Evolutionary conservation across 2,329 filamentous ascomycete species (phyloP), one percentile per base, ranked within the genome.

Genomic region (Hymenoscyphus scutula): DNA sequence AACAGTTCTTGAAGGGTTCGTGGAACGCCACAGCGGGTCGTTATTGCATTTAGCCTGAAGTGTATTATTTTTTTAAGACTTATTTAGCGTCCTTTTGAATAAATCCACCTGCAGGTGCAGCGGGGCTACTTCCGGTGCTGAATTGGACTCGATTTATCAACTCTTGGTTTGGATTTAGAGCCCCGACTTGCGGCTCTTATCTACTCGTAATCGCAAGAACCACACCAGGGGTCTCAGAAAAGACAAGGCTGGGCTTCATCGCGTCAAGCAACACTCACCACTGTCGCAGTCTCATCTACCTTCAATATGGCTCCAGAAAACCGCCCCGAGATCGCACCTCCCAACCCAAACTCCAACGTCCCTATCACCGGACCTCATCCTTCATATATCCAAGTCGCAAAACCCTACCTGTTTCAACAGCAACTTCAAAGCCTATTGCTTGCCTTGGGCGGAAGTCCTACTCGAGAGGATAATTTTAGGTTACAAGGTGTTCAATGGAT

Each of bases 401-500:
- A 82, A 57, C 91, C 91, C 62, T 98, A 94, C 77, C 84, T 92
- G 65, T 89, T 91, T 68, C 91, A 97, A 74, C 88, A 91, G 70
- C 87, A 86, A 69, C 84, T 98, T 61, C 88, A 92, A 65, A 84
- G 86, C 71, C 87, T 88, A 74, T 83, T 96, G 62, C 81, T 83
- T 53, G 84, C 85, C 23, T 86, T 88, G 65, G 86, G 87, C 45
- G 86, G 89, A 71, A 89, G 91, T 72, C 87, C 90, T 58, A 86
- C 89, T 41, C 87, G 90, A 62, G 93, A 98, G 75, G 91, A 94
- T 72, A 86, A 79, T 65, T 86, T 91, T 67, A 87, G 94, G 59
- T 78, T 98, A 53, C 91, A 95, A 72, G 95, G 94, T 19, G 89
- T 97, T 10, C 85, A 91, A 63, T 89, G 94, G 82, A 94, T 99